phyloP scores from a whole-genome alignment of 2,329 filamentous ascomycete genomes.

The Rhexocercosporidium sp. region DNA sequence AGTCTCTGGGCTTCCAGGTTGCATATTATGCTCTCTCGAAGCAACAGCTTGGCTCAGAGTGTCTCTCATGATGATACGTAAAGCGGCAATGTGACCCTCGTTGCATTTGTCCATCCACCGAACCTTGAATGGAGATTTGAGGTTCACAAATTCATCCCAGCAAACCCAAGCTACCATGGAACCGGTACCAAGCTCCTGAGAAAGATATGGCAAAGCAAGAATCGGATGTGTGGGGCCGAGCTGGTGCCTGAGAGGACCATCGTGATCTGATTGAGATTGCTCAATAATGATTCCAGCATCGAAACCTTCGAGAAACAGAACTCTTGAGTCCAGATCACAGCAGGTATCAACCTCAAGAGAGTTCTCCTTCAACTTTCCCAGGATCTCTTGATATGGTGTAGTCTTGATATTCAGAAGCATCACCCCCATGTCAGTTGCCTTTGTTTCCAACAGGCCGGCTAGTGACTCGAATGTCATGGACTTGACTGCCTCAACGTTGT shows the following conservation, averaged over 20 bases:
- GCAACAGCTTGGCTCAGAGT: conserved; percentile 29
- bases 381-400: conserved; percentile 24
- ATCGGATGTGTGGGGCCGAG: conserved; percentile 24
- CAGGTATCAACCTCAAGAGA: conserved; percentile 23
- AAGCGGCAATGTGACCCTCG: conserved; percentile 31
- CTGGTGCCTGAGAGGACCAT: conserved; percentile 28
- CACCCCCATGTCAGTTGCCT: conserved; percentile 34
- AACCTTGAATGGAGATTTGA: conserved; percentile 35
- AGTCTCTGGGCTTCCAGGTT: conserved; percentile 28
- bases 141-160: conserved; percentile 41
- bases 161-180: conserved; percentile 41
- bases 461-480: conserved; percentile 35
- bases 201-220: conserved; percentile 27
- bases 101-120: conserved; percentile 40
- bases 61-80: conserved; percentile 33
- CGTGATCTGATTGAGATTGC: conserved; percentile 27
- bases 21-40: conserved; percentile 28
- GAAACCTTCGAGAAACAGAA: conserved; percentile 32
- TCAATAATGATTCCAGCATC: conserved; percentile 35
- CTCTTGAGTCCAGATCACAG: conserved; percentile 32
- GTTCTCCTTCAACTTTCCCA: conserved; percentile 23
- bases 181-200: conserved; percentile 26
- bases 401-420: conserved; percentile 32
- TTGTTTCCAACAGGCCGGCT: conserved; percentile 26
- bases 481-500: conserved; percentile 36